Conservation (phyloP, 805 yeast genomes). For the Yarrowia deformans region DNA sequence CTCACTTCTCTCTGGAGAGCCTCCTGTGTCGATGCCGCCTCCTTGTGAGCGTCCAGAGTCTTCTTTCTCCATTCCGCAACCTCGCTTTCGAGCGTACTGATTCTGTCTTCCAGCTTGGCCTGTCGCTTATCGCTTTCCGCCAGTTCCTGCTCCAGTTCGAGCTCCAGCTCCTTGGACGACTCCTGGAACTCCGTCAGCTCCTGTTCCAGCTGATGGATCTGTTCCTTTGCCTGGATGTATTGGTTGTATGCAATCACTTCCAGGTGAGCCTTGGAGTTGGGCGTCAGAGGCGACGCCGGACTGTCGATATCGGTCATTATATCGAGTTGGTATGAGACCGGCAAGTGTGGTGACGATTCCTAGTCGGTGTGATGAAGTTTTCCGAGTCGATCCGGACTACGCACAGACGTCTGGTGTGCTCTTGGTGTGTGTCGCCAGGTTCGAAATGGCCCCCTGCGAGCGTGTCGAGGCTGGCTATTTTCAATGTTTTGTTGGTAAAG, state of each 20-base stretch:
- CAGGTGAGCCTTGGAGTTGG: conserved; percentile 32
- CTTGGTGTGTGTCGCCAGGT: background rate
- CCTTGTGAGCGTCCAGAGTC: conserved; percentile 48
- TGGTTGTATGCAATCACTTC: conserved; percentile 39
- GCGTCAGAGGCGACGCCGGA: conserved; percentile 31
- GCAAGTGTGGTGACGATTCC: background rate
- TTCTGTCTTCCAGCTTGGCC: conserved; percentile 44
- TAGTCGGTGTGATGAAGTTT: background rate
- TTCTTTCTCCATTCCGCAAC: conserved; percentile 47
- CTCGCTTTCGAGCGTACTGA: conserved; percentile 45
- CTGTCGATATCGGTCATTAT: conserved; percentile 11
- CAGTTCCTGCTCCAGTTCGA: conserved; percentile 56
- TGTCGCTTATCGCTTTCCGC: conserved; percentile 49
- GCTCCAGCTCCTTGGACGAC: conserved; percentile 56
- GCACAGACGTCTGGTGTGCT: background rate
- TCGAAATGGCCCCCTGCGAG: background rate
- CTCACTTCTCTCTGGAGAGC: conserved; percentile 46
- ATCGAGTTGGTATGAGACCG: background rate
- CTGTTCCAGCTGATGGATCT: conserved; percentile 53
- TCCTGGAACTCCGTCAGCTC: conserved; percentile 56
- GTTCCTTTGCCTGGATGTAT: conserved; percentile 45
- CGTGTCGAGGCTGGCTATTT: background rate
- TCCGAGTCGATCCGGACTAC: background rate
- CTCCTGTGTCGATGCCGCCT: conserved; percentile 45
- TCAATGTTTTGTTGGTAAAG: conserved; percentile 8